Conservation (phyloP, 768 basidiomycete species). For the Solioccasus polychromus region DNA sequence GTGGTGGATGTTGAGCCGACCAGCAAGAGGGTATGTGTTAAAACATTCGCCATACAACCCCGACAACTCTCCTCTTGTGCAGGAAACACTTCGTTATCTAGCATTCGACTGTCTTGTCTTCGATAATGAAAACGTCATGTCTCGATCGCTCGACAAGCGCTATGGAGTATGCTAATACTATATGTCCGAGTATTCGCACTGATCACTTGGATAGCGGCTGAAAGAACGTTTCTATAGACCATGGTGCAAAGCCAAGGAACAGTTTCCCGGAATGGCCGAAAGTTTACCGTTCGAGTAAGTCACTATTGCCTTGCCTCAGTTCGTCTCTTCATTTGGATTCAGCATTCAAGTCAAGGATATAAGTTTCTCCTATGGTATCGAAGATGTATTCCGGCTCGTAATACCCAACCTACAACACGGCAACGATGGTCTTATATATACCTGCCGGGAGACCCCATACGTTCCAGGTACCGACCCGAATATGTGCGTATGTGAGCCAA, state of each 20-base stretch:
- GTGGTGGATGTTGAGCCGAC: constrained; percentile 84
- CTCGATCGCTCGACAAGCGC: constrained; percentile 74
- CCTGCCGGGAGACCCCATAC: constrained; percentile 83
- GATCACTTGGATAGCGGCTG: constrained; percentile 41
- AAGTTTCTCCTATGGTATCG: constrained; percentile 81
- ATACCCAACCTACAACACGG: constrained; percentile 87
- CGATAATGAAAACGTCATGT: constrained; percentile 85
- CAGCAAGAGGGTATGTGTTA: constrained; percentile 58
- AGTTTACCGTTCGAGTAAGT: constrained; percentile 82
- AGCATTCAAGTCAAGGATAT: constrained; percentile 90
- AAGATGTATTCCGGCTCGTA: constrained; percentile 79
- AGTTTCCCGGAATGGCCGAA: constrained; percentile 64
- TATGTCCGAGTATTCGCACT: constrained; percentile 1
- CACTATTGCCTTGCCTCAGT: neutral
- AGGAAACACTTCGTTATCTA: constrained; percentile 82
- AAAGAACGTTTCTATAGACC: constrained; percentile 82
- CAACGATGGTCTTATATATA: constrained; percentile 96
- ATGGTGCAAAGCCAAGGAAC: constrained; percentile 63
- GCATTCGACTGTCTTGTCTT: constrained; percentile 93
- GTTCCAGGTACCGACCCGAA: constrained; percentile 78
- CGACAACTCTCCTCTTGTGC: constrained; percentile 6
- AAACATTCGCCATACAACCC: neutral
- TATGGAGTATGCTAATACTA: constrained; percentile 67
- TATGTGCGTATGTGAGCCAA: constrained; percentile 81
- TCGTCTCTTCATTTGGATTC: constrained; percentile 7